Evolutionary conservation across 805 yeast genomes (phyloP), one percentile per base, ranked within the genome.

Genomic region (Barnettozyma siamensis): DNA sequence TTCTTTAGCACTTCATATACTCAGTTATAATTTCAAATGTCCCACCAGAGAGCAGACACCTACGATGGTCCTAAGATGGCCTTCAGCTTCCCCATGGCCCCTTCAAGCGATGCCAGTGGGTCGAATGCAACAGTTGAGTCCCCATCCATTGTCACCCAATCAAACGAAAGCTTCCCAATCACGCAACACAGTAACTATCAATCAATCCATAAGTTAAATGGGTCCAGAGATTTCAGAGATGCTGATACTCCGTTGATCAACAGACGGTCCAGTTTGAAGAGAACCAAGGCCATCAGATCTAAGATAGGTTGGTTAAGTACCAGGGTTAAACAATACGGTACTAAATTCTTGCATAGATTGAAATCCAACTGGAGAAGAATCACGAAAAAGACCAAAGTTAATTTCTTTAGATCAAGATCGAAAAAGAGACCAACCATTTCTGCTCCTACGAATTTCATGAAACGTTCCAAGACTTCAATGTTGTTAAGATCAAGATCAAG

Each of bases 41-140:
- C 64, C 23, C 66, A 63, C 48, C 59, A 42, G 17, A 47, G 59
- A 45, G 49, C 70, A 1, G 46, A 55, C 7, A 65, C 71, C 0
- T 66, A 64, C 40, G 59, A 57, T 19, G 72, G 72, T 5, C 51
- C 62, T 2, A 72, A 67, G 45, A 57, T 63, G 60, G 61, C 49
- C 13, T 67, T 67, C 48, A 57, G 59, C 40, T 67, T 66, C 40
- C 72, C 72, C 13, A 21, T 40, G 5, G 28, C 13, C 19, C 12
- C 10, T 11, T 10, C 35, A 5, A 15, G 16, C 9, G 5, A 5
- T 4, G 9, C 17, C 6, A 12, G 15, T n/a, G 16, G 7, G 9
- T 21, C 24, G 9, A 21, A 21, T 21, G 24, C 10, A n/a, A 9
- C 23, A 15, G 19, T 26, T 13, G 16, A 10, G 8, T 17, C 38